Percentiles rank a stretch among this genome's conserved stretches.
Conservation (phyloP, 305 asterid genomes). For the Euphrasia arctica region DNA sequence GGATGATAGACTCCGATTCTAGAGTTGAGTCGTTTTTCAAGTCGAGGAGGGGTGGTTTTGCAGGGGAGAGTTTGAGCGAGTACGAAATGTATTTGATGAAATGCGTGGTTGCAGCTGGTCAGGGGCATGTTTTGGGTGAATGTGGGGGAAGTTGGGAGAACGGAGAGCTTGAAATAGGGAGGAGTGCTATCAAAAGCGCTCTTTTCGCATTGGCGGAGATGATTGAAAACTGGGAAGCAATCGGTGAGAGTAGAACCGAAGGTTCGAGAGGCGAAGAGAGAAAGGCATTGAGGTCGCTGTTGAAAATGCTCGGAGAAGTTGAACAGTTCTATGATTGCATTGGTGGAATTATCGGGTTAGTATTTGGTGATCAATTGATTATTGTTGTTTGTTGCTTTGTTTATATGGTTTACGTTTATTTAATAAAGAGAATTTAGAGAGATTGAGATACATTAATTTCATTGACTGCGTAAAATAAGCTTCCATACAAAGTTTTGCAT, state of each 20-base stretch:
- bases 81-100: slow-evolving; percentile 66
- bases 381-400: background rate
- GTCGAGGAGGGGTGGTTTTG: slow-evolving; percentile 38
- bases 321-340: slow-evolving; percentile 92
- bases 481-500: background rate
- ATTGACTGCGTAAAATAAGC: background rate
- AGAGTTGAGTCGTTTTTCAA: slow-evolving; percentile 58
- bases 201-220: slow-evolving; percentile 75
- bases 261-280: slow-evolving; percentile 45
- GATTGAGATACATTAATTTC: background rate
- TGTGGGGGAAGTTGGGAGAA: slow-evolving; percentile 37
- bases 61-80: slow-evolving; percentile 49
- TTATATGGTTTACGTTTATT: no score
- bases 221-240: slow-evolving; percentile 80
- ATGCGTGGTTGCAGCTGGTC: slow-evolving; percentile 91
- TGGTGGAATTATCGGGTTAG: slow-evolving; percentile 97
- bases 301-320: slow-evolving; percentile 75
- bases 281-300: slow-evolving; percentile 54
- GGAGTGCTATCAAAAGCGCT: slow-evolving; percentile 63
- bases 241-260: slow-evolving; percentile 30
- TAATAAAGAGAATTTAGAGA: background rate
- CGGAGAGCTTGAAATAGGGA: slow-evolving; percentile 32
- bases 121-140: slow-evolving; percentile 67
- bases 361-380: slow-evolving; percentile 23
- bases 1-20: slow-evolving; percentile 52